These are phyloP conservation scores for Pulicaria dysenterica DNA, from an alignment of 129 eudicot species.

Conservation along the genomic window DNA sequence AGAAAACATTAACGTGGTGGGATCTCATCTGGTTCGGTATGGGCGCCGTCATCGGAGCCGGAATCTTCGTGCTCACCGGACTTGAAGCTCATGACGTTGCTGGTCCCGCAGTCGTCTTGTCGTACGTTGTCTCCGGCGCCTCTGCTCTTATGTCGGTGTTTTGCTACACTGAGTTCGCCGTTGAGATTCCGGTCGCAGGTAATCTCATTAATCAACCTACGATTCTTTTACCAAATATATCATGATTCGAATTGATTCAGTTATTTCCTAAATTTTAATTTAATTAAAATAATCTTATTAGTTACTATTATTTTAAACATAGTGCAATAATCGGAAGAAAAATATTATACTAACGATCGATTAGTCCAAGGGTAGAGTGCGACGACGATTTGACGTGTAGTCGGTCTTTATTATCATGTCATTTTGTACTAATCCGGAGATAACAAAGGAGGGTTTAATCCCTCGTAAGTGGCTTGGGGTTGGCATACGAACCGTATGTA, in stretches of 20 bases:
- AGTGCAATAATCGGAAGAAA: too few relatives aligned
- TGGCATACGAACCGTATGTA: too few relatives aligned
- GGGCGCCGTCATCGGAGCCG: conserved; percentile 94
- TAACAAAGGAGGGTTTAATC: too few relatives aligned
- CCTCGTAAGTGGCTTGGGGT: too few relatives aligned
- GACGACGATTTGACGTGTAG: too few relatives aligned
- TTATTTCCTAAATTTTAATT: too few relatives aligned
- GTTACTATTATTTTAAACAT: too few relatives aligned
- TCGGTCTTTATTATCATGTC: too few relatives aligned
- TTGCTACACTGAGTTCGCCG: conserved; percentile 89
- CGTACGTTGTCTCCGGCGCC: conserved; percentile 68
- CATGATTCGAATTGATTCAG: background rate
- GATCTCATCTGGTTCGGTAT: conserved; percentile 92
- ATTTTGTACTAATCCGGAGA: too few relatives aligned
- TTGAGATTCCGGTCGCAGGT: conserved; percentile 95
- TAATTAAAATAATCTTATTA: too few relatives aligned
- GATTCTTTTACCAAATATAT: background rate
- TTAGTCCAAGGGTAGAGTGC: too few relatives aligned
- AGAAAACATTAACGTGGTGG: conserved; percentile 80
- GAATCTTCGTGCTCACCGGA: conserved; percentile 91
- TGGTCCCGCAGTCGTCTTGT: conserved; percentile 81
- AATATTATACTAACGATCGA: too few relatives aligned
- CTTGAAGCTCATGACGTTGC: conserved; percentile 52
- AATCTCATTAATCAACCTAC: background rate
- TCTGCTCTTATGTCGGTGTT: conserved; percentile 83